phyloP scores from a whole-genome alignment of 352 stramenopile species.

The Globisporangium parvum region DNA sequence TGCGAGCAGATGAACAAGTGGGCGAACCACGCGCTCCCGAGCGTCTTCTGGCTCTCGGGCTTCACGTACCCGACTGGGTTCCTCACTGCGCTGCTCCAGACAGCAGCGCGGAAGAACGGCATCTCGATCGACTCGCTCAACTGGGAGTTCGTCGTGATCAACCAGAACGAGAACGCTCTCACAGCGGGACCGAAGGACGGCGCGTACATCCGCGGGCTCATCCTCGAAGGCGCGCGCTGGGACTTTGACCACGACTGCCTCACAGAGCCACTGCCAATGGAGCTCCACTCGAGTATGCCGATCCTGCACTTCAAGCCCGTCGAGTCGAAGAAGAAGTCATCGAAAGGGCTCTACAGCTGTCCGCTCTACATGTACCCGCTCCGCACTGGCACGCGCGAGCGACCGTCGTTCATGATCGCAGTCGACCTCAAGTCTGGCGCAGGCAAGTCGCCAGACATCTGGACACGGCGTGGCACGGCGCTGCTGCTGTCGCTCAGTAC shows the following conservation, averaged over 20 bases:
- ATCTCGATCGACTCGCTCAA: slow-evolving; percentile 93
- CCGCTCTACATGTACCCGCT: slow-evolving; percentile 96
- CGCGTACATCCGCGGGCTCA: slow-evolving; percentile 89
- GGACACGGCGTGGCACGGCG: slow-evolving; percentile 91
- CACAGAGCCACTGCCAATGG: slow-evolving; percentile 88
- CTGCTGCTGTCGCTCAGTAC: slow-evolving; percentile 88
- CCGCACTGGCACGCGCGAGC: slow-evolving; percentile 92
- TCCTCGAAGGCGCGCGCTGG: slow-evolving; percentile 90
- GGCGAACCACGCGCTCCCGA: slow-evolving; percentile 77
- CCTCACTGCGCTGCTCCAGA: slow-evolving; percentile 94
- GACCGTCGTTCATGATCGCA: slow-evolving; percentile 92
- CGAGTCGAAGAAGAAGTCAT: slow-evolving; percentile 91
- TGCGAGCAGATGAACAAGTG: slow-evolving; percentile 90
- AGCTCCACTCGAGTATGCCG: slow-evolving; percentile 88
- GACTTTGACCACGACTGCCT: slow-evolving; percentile 89
- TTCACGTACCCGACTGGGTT: slow-evolving; percentile 97
- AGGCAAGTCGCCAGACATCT: slow-evolving; percentile 87
- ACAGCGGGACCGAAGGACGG: slow-evolving; percentile 82
- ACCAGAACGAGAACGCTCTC: slow-evolving; percentile 82
- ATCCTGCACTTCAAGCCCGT: slow-evolving; percentile 95
- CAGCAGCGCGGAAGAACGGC: slow-evolving; percentile 91
- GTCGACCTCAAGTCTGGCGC: slow-evolving; percentile 90
- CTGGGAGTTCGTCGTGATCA: slow-evolving; percentile 94
- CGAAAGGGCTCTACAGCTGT: slow-evolving; percentile 91
- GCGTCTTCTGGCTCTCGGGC: slow-evolving; percentile 92